Evolutionary conservation across 202 grass and related monocot genomes (phyloP).

Genomic region (Panicum virgatum): DNA sequence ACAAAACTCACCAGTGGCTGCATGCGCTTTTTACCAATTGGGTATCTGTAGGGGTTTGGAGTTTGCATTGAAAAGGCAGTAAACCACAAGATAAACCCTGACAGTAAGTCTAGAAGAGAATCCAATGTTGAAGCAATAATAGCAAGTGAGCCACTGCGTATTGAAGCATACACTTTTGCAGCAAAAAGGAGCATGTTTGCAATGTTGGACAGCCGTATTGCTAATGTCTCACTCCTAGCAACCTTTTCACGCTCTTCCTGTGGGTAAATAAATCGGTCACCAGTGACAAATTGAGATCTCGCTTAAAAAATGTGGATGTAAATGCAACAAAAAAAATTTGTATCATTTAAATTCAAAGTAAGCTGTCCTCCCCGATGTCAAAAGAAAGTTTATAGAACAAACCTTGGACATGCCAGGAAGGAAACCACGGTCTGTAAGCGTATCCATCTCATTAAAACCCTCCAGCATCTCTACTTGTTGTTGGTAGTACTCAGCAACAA

Average conservation of each 20-base stretch:
- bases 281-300: not conserved
- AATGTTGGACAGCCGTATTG: constrained; percentile 81
- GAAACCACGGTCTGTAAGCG: constrained; percentile 83
- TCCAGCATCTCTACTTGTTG: constrained; percentile 97
- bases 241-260: constrained; percentile 90
- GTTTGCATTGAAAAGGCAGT: constrained; percentile 98
- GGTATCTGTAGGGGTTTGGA: constrained; percentile 93
- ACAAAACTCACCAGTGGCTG: constrained; percentile 80
- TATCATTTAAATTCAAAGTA: not conserved
- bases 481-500: constrained; percentile 92
- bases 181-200: constrained; percentile 97
- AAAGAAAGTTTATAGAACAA: constrained; percentile 13
- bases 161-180: constrained; percentile 96
- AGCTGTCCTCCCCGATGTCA: not conserved
- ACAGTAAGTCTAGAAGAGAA: constrained; percentile 94
- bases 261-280: constrained; percentile 1
- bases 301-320: not conserved
- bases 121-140: constrained; percentile 99
- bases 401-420: constrained; percentile 98
- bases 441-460: constrained; percentile 99
- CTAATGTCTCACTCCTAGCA: constrained; percentile 78
- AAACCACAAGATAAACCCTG: constrained; percentile 98
- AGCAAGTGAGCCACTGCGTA: constrained; percentile 84
- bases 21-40: constrained; percentile 97
- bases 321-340: not conserved